These are phyloP conservation scores for Pinus albicaulis DNA, from an alignment of 75 land plant species.

Conservation along the genomic window DNA sequence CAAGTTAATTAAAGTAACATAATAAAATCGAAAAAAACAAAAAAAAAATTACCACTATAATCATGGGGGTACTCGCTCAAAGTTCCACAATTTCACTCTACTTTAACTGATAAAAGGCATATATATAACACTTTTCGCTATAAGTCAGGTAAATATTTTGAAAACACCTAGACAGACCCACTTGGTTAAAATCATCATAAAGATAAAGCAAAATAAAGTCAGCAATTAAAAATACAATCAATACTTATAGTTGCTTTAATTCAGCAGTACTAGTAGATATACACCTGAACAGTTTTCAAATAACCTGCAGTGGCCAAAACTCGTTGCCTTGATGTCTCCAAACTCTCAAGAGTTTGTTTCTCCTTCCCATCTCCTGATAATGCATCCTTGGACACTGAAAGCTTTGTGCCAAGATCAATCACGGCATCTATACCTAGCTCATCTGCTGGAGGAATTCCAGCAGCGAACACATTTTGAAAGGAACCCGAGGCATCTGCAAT, in stretches of 20 bases:
- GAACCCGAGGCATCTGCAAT: slow-evolving; percentile 49
- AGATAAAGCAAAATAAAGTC: too few relatives aligned
- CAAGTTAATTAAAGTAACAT: neutral
- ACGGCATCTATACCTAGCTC: slow-evolving; percentile 71
- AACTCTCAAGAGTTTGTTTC: slow-evolving; percentile 30
- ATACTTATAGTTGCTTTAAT: too few relatives aligned
- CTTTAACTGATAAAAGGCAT: too few relatives aligned
- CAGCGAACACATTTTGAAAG: slow-evolving; percentile 28
- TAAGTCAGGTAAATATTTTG: too few relatives aligned
- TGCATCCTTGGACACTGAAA: slow-evolving; percentile 24
- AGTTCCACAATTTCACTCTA: neutral
- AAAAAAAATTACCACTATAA: neutral
- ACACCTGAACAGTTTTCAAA: slow-evolving; percentile 83
- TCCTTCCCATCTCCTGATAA: slow-evolving; percentile 22
- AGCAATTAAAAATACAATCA: too few relatives aligned
- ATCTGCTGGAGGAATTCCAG: slow-evolving; percentile 33
- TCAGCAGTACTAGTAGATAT: neutral
- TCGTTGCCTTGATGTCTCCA: slow-evolving; percentile 77
- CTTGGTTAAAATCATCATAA: too few relatives aligned
- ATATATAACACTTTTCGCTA: too few relatives aligned
- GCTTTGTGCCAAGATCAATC: slow-evolving; percentile 66
- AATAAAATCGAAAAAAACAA: neutral
- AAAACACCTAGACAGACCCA: too few relatives aligned
- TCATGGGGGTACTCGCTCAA: neutral
- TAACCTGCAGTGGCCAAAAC: slow-evolving; percentile 91